Evolutionary conservation across 257 asterid species (phyloP).

Genomic region (Lantana camara): DNA sequence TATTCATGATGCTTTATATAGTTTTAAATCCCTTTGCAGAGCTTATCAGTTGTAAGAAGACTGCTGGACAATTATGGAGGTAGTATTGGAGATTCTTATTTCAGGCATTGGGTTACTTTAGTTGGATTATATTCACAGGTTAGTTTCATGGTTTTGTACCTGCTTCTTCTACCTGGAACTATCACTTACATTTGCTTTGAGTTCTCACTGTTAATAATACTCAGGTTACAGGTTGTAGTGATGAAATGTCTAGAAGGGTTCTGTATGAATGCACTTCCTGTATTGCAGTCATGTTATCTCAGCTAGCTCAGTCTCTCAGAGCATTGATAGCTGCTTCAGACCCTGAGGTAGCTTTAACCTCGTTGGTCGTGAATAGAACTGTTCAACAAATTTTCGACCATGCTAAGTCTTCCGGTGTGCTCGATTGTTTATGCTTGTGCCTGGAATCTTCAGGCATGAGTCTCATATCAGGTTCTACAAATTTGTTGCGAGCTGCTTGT

Average conservation of each 20-base stretch:
- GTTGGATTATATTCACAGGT: slow-evolving; percentile 84
- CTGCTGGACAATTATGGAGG: slow-evolving; percentile 68
- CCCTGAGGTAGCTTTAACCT: slow-evolving; percentile 46
- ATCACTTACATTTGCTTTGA: slow-evolving; percentile 19
- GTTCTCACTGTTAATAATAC: slow-evolving; percentile 29
- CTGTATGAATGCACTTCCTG: slow-evolving; percentile 82
- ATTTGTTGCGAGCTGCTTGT: slow-evolving; percentile 86
- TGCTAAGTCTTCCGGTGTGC: slow-evolving; percentile 66
- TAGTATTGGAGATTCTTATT: slow-evolving; percentile 51
- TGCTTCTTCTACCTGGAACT: slow-evolving; percentile 24
- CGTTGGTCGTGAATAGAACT: slow-evolving; percentile 47
- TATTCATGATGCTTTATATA: slow-evolving; percentile 26
- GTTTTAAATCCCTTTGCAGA: slow-evolving; percentile 50
- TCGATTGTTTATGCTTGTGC: slow-evolving; percentile 68
- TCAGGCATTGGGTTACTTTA: slow-evolving; percentile 74
- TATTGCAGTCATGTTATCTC: slow-evolving; percentile 75
- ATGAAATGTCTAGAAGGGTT: slow-evolving; percentile 76
- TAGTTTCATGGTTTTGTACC: slow-evolving; percentile 29
- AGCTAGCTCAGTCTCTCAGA: slow-evolving; percentile 69
- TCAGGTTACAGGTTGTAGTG: slow-evolving; percentile 65
- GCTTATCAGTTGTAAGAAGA: slow-evolving; percentile 72
- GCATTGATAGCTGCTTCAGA: slow-evolving; percentile 53
- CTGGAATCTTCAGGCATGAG: slow-evolving; percentile 86
- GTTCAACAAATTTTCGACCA: slow-evolving; percentile 66
- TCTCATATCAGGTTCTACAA: slow-evolving; percentile 86